Percentiles rank a stretch among this genome's conserved stretches.
These are phyloP conservation scores for Rhizopogon vinicolor DNA, from an alignment of 768 basidiomycete species.

Conservation along the genomic window DNA sequence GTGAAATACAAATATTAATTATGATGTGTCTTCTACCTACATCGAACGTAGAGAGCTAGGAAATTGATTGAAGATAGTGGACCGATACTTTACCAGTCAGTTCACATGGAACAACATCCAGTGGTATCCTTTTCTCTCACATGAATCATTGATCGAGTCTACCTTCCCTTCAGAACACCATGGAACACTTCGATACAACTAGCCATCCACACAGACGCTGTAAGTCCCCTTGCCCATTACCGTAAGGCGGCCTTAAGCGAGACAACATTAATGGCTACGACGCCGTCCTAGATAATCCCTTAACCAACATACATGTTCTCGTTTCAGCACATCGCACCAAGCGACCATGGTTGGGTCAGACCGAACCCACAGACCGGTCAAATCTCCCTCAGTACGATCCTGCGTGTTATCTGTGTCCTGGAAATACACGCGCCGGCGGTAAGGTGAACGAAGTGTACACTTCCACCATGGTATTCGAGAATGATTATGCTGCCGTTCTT, in stretches of 20 bases:
- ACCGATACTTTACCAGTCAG: too few relatives aligned
- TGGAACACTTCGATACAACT: slow-evolving; percentile 48
- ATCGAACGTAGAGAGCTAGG: too few relatives aligned
- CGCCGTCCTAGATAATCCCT: slow-evolving; percentile 62
- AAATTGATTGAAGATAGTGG: too few relatives aligned
- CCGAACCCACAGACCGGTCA: slow-evolving; percentile 54
- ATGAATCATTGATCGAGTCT: neutral
- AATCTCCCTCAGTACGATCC: slow-evolving; percentile 63
- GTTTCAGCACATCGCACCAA: slow-evolving; percentile 89
- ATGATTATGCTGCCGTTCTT: slow-evolving; percentile 81
- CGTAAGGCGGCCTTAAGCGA: neutral
- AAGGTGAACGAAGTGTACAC: slow-evolving; percentile 61
- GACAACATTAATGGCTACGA: slow-evolving; percentile 1
- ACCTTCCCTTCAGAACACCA: slow-evolving; percentile 7
- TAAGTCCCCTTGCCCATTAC: slow-evolving; percentile 28
- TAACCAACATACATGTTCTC: slow-evolving; percentile 71
- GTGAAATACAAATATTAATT: too few relatives aligned
- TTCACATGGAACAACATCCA: too few relatives aligned
- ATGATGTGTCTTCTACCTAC: too few relatives aligned
- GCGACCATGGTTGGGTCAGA: slow-evolving; percentile 89
- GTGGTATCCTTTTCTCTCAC: neutral
- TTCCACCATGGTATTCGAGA: slow-evolving; percentile 68
- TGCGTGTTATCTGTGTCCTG: slow-evolving; percentile 83
- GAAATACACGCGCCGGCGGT: slow-evolving; percentile 74
- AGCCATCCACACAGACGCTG: slow-evolving; percentile 69